Base-by-base conservation (phyloP, 2,329 filamentous ascomycete species). In the Hymenoscyphus fructigenus region DNA sequence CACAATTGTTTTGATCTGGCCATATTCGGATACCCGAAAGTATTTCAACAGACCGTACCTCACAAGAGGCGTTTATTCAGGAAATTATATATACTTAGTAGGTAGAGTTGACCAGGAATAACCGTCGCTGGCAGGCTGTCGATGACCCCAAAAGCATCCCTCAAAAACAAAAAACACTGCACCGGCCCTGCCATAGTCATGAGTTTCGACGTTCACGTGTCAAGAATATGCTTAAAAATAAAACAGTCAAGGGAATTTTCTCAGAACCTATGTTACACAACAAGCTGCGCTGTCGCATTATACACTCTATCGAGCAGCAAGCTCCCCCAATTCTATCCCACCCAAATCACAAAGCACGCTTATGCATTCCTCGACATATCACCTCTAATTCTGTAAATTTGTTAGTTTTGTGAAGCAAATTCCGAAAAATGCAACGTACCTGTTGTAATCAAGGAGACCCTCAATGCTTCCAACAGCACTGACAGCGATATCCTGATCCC, bases 401-500 rank as follows among this genome's bases (percentile, higher is more conserved):
- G 34, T 66, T 53, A 66, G 64, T 44, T 38, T 9, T 28, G n/a
- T 20, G 29, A 36, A 9, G 9, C 23, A 6, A 47, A 17, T 44
- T 14, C 50, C n/a, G 17, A n/a, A 3, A 47, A 29, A 12, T 26
- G 20, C 20, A 50, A 60, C 50, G 38, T 60, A 66, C 64, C 61
- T 41, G 47, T 65, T 59, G 36, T 65, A 62, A 50, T 65, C 64
- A 38, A 65, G 57, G 26, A 71, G 65, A 77, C 88, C 94, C 86
- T 98, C 95, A 76, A 98, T 93, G 82, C 88, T 89, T 72, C 95
- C 95, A 71, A 98, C 91, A 38, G 94, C 95, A 78, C 89, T 93
- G 79, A 99, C 86, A 75, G 95, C 95, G 75, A 99, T 84, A 78
- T 99, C 95, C 81, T 94, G 91, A 82, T 99, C 95, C 95, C 95